Evolutionary conservation across 1,284 basidiomycete species (phyloP).

Genomic region (Melampsora larici-populina): DNA sequence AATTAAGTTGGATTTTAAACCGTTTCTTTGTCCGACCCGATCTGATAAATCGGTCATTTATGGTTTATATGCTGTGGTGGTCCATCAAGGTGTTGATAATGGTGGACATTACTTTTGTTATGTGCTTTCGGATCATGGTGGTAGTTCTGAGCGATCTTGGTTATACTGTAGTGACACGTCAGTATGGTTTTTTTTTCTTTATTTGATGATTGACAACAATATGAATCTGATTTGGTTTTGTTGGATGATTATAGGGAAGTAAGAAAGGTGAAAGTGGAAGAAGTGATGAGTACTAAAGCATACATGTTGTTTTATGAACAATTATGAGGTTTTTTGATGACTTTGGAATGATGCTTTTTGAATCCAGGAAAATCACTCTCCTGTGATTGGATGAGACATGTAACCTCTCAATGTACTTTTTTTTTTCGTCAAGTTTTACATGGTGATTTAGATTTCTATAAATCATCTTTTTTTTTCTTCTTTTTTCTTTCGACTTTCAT

Average conservation of each 20-base stretch:
- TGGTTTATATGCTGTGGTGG: constrained; percentile 66
- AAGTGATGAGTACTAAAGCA: neutral
- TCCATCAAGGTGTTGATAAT: constrained; percentile 59
- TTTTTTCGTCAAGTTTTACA: too few relatives aligned
- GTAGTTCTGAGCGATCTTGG: neutral
- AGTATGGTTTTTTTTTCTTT: neutral
- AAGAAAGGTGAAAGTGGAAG: neutral
- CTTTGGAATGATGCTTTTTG: too few relatives aligned
- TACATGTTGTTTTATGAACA: constrained; percentile 31
- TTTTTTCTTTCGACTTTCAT: neutral
- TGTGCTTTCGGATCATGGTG: neutral
- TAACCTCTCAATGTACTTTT: too few relatives aligned
- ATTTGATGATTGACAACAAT: neutral
- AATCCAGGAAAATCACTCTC: too few relatives aligned
- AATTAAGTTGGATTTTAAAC: constrained; percentile 73
- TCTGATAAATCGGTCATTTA: constrained; percentile 46
- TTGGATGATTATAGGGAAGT: neutral
- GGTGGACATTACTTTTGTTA: constrained; percentile 15
- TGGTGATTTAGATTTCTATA: too few relatives aligned
- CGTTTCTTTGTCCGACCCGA: constrained; percentile 71
- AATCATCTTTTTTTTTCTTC: too few relatives aligned
- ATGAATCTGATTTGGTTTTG: neutral
- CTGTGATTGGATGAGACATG: too few relatives aligned
- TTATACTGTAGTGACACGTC: constrained; percentile 20
- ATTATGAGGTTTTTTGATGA: neutral